Conservation (phyloP, 1,284 basidiomycete genomes). For the Vanrija humicola region DNA sequence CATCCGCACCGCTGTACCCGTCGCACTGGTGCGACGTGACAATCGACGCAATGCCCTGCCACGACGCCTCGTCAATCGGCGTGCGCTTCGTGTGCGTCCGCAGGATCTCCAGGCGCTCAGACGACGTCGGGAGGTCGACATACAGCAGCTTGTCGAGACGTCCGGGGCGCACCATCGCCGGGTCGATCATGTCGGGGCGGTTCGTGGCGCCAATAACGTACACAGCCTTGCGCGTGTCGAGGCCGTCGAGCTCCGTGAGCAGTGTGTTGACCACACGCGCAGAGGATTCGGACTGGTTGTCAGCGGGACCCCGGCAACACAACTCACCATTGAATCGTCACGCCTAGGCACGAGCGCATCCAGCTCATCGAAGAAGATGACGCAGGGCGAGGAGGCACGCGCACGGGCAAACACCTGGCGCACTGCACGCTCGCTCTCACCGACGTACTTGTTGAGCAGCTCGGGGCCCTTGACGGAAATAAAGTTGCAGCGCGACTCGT, state of each 20-base stretch:
- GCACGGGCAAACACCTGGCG: slow-evolving; percentile 97
- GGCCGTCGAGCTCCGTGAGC: slow-evolving; percentile 90
- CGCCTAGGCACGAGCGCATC: slow-evolving; percentile 92
- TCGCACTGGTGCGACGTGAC: slow-evolving; percentile 59
- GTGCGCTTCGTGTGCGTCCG: slow-evolving; percentile 67
- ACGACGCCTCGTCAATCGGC: slow-evolving; percentile 57
- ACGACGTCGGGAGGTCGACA: slow-evolving; percentile 77
- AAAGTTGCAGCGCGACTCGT: slow-evolving; percentile 89
- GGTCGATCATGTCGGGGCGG: slow-evolving; percentile 98
- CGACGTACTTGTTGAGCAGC: slow-evolving; percentile 92
- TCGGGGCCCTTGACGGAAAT: slow-evolving; percentile 98
- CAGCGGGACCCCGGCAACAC: neutral
- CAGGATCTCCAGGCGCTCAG: slow-evolving; percentile 82
- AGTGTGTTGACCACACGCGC: slow-evolving; percentile 97
- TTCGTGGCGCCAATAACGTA: slow-evolving; percentile 98
- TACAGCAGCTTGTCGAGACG: slow-evolving; percentile 94
- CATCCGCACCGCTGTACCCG: slow-evolving; percentile 84
- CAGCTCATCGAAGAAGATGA: slow-evolving; percentile 99
- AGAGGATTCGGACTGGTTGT: slow-evolving; percentile 79
- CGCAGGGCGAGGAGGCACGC: slow-evolving; percentile 90
- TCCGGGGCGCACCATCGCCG: slow-evolving; percentile 95
- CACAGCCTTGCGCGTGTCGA: slow-evolving; percentile 82
- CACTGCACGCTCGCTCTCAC: slow-evolving; percentile 93
- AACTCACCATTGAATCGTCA: slow-evolving; percentile 77
- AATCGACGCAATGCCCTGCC: slow-evolving; percentile 39